Base-by-base conservation (phyloP, 768 basidiomycete species). In the Rhodotorula sphaerocarpa region DNA sequence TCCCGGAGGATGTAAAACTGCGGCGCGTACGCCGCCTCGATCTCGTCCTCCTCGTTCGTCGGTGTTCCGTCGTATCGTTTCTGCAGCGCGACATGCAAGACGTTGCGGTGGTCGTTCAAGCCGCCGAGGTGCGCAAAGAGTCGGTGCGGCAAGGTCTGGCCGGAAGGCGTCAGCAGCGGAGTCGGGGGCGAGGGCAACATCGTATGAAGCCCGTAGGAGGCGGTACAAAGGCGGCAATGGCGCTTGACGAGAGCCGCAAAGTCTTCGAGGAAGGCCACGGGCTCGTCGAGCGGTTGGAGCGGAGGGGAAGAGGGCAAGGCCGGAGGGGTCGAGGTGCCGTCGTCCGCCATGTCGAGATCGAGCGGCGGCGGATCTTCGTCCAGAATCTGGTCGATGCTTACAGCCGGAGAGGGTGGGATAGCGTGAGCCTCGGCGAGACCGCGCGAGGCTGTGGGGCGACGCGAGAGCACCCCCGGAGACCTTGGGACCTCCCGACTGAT, bases 111-210 rank as follows among this genome's bases (percentile, higher is more conserved):
- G 36, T 61, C 55, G 44, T 16, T 11, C 23, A 68, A 14, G 9
- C 67, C 67, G 27, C 62, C 67, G 28, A 68, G 55, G n/a, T 68
- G 62, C n/a, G 59, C 55, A 21, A 68, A 68, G 9, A 68, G 21
- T 2, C 60, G 59, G 11, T 61, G 59, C 20, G 63, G 67, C 2
- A 63, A 57, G 1, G 59, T 68, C 15, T 45, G n/a, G 6, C 58
- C 67, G 1, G 55, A 57, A 1, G 63, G 63, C 5, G 67, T 65
- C 28, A 69, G 42, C 28, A 63, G 58, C 7, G 67, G 63, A 4
- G 63, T 62, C 9, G 56, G 52, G 10, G 60, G 51, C 5, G 42
- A 55, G 28, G 61, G 45, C 43, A 69, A 41, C 42, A 62, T 58
- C 3, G 57, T 59, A 33, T 69, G 67, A 0, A 69, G 60, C 9